Conservation (phyloP, 768 basidiomycete genomes). For the Serendipita indica region DNA sequence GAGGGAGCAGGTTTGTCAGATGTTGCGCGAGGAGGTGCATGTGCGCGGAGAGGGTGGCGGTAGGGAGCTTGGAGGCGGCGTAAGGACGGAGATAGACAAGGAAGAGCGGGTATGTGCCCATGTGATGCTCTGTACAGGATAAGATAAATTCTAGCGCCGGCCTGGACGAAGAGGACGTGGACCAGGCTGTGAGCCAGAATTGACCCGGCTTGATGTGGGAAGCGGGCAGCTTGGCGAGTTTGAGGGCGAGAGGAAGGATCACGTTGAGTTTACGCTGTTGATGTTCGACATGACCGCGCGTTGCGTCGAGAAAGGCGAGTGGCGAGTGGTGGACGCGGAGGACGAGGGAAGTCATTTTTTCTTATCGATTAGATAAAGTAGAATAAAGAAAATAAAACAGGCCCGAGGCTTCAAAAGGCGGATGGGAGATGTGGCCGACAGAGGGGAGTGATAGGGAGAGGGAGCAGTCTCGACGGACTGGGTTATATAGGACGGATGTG, state of each 20-base stretch:
- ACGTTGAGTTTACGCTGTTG: slow-evolving; percentile 34
- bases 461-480: no score
- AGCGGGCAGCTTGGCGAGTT: slow-evolving; percentile 23
- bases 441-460: no score
- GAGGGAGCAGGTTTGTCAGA: slow-evolving; percentile 25
- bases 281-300: slow-evolving; percentile 25
- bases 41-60: slow-evolving; percentile 26
- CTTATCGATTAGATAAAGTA: no score
- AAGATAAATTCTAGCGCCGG: slow-evolving; percentile 26
- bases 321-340: slow-evolving; percentile 29
- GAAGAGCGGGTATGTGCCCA: slow-evolving; percentile 55
- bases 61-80: slow-evolving; percentile 24
- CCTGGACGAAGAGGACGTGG: slow-evolving; percentile 22
- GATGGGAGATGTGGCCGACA: no score
- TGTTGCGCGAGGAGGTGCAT: slow-evolving; percentile 29
- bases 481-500: no score
- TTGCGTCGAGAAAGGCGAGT: slow-evolving; percentile 26
- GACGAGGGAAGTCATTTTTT: slow-evolving; percentile 11
- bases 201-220: slow-evolving; percentile 18
- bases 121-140: slow-evolving; percentile 38
- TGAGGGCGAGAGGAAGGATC: slow-evolving; percentile 37
- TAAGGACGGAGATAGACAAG: slow-evolving; percentile 29
- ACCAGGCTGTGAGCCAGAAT: slow-evolving; percentile 36
- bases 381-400: no score
- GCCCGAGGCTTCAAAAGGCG: no score